Conservation (phyloP, 2,329 filamentous ascomycete genomes). For the Botrytis galanthina region DNA sequence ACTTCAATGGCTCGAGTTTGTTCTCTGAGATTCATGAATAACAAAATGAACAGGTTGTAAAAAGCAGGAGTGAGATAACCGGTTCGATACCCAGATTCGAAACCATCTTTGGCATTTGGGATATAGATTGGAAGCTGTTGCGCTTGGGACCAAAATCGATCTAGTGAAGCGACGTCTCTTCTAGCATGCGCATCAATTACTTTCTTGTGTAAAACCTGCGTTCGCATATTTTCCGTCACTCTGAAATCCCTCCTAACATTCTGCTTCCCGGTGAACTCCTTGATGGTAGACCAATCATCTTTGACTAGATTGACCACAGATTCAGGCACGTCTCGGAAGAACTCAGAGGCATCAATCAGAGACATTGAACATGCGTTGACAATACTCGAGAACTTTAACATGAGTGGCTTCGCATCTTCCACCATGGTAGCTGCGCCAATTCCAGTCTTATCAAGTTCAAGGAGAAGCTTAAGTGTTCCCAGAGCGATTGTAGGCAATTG, state of each 20-base stretch:
- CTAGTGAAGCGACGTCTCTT: slow-evolving; percentile 28
- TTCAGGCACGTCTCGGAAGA: not conserved
- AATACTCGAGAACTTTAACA: not conserved
- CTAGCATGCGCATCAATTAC: slow-evolving; percentile 30
- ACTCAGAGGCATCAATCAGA: slow-evolving; percentile 1
- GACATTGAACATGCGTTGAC: slow-evolving; percentile 11
- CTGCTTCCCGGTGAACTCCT: slow-evolving; percentile 16
- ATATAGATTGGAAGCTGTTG: slow-evolving; percentile 28
- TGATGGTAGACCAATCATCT: slow-evolving; percentile 25
- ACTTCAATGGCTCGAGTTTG: slow-evolving; percentile 49
- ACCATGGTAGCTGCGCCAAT: not conserved
- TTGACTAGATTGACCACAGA: slow-evolving; percentile 26
- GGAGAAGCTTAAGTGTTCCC: slow-evolving; percentile 34
- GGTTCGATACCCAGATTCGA: not conserved
- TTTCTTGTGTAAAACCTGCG: slow-evolving; percentile 21
- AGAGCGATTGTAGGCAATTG: slow-evolving; percentile 31
- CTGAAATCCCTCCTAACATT: not conserved
- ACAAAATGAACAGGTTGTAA: slow-evolving; percentile 47
- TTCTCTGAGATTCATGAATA: slow-evolving; percentile 46
- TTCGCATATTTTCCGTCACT: not conserved
- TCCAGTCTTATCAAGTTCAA: slow-evolving; percentile 13
- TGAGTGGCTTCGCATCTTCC: not conserved
- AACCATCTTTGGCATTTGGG: not conserved
- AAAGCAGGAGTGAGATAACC: slow-evolving; percentile 33
- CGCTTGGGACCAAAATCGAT: slow-evolving; percentile 33